These are phyloP conservation scores for Teratosphaeria destructans DNA, from an alignment of 2,329 filamentous ascomycete species.

Conservation along the genomic window DNA sequence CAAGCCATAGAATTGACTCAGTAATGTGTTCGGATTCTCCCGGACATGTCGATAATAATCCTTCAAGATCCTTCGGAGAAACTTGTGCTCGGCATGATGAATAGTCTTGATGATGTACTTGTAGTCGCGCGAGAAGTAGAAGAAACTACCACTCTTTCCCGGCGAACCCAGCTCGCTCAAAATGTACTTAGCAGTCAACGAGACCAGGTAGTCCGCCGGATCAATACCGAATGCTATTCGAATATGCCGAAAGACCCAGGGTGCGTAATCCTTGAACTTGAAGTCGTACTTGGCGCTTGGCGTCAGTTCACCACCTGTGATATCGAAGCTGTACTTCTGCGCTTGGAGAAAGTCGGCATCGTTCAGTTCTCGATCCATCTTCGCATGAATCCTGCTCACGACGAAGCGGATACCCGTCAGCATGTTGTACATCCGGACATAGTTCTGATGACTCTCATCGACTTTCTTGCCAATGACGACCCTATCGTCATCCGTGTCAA, in stretches of 20 bases:
- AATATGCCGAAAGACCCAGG: conserved; percentile 94
- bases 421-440: conserved; percentile 77
- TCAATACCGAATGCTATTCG: conserved; percentile 82
- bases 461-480: conserved; percentile 96
- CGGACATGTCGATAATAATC: conserved; percentile 91
- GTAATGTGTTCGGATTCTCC: conserved; percentile 87
- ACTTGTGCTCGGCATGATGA: conserved; percentile 87
- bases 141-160: conserved; percentile 97
- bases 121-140: conserved; percentile 98
- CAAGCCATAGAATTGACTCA: conserved; percentile 95
- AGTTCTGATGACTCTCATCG: conserved; percentile 87
- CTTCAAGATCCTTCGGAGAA: conserved; percentile 69
- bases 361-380: conserved; percentile 81
- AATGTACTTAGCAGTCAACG: conserved; percentile 95
- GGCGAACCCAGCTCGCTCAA: conserved; percentile 93
- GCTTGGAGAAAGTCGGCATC: conserved; percentile 87
- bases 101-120: conserved; percentile 99
- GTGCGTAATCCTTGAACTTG: conserved; percentile 99
- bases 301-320: conserved; percentile 93
- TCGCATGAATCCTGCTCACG: conserved; percentile 91
- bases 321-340: conserved; percentile 98
- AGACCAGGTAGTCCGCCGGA: conserved; percentile 96
- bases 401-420: conserved; percentile 95
- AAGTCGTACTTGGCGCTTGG: conserved; percentile 99
- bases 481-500: conserved; percentile 81